Base-by-base conservation (phyloP, 139 green algal species). In the Micractinium sp. region DNA sequence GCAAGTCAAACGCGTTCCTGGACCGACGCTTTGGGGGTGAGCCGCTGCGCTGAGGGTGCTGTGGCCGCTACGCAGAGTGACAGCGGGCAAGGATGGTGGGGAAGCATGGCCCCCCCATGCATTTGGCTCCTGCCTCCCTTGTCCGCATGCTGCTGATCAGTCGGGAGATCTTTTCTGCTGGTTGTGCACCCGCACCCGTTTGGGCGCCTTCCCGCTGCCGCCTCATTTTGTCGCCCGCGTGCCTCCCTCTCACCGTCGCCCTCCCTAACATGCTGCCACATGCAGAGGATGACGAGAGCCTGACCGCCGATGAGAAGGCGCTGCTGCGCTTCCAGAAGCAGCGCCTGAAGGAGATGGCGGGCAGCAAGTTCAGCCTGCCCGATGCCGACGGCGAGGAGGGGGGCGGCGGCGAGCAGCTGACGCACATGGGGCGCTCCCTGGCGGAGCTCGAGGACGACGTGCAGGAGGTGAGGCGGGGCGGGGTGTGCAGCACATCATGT, bases 1-100 rank as follows among this genome's bases (percentile, higher is more conserved):
- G 94, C 38, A 99, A 97, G 79, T 90, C 94, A 39, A 99, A 99
- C 87, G 93, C 91, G 2, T 99, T 99, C 86, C 90, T 99, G 2
- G 98, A 99, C 92, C 90, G 94, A 25, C 97, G 98, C 25, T 98
- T 99, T 82, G 98, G 98, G 73, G 95, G 95, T 97, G 87, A n/a
- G 76, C 13, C 35, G 36, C 22, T 82, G 35, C 29, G 74, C 74
- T 80, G 74, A 38, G 74, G 74, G 29, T 47, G 74, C 29, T 71
- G 20, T 71, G 63, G 22, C 7, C 18, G 63, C 63, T 71, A 23
- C 63, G 20, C 20, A 71, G 63, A 12, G 9, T 71, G 9, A 25
- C 47, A 47, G 81, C 47, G 12, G 4, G 60, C 19, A 53, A 29
- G 25, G 29, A 83, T 78, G 9, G 47, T 56, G 7, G 9, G 9